Percentiles rank a stretch among this genome's conserved stretches.
Evolutionary conservation across 352 stramenopile genomes (phyloP).

Genomic region (Thalassiosira livingstoniorum): DNA sequence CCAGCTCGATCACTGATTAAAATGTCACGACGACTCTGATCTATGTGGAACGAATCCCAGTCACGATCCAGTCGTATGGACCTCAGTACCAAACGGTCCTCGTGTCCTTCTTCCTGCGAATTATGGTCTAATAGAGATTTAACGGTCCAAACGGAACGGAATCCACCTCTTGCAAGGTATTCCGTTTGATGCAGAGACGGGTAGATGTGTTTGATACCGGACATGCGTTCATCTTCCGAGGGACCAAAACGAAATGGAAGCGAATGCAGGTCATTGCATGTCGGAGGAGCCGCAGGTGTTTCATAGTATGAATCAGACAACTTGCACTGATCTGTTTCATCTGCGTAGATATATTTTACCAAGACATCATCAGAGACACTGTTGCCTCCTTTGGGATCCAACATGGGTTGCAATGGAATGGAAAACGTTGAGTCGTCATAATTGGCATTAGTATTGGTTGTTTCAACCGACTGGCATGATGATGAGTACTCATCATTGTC

Average conservation of each 20-base stretch:
- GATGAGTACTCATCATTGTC: too few relatives aligned
- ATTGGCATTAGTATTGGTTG: too few relatives aligned
- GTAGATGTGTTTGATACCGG: neutral
- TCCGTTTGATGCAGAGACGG: neutral
- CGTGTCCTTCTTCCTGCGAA: neutral
- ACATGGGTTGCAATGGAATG: too few relatives aligned
- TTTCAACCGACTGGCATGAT: too few relatives aligned
- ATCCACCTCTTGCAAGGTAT: conserved; percentile 15
- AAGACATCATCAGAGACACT: too few relatives aligned
- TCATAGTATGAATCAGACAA: conserved; percentile 32
- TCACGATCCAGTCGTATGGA: neutral
- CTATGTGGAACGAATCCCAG: neutral
- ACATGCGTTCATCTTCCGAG: neutral
- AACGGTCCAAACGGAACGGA: conserved; percentile 9
- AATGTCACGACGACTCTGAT: conserved; percentile 15
- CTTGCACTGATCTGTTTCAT: conserved; percentile 41
- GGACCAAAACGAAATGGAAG: conserved; percentile 17
- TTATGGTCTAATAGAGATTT: neutral
- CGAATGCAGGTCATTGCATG: conserved; percentile 42
- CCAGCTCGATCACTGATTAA: conserved; percentile 27
- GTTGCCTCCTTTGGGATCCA: too few relatives aligned
- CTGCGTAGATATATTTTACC: neutral
- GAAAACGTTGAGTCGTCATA: too few relatives aligned
- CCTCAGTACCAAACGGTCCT: conserved; percentile 2
- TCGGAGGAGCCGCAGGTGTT: conserved; percentile 9